Conservation (phyloP, 2,329 filamentous ascomycete species). For the Diaporthe citri region DNA sequence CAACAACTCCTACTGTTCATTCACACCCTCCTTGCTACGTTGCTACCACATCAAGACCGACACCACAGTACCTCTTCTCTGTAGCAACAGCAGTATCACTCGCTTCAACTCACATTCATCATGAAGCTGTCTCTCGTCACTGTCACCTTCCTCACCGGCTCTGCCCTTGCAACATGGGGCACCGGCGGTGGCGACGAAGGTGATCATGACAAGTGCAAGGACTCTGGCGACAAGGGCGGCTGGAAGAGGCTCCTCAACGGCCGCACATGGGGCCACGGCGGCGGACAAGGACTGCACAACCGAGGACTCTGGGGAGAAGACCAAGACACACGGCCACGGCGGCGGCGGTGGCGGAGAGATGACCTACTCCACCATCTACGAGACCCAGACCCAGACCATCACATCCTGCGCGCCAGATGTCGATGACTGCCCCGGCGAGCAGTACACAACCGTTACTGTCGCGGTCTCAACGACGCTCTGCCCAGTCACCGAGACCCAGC, state of each 20-base stretch:
- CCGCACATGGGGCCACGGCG: constrained; percentile 24
- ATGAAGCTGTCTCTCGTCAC: constrained; percentile 25
- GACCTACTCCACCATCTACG: constrained; percentile 54
- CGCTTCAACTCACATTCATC: not conserved
- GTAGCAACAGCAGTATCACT: not conserved
- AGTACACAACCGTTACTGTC: constrained; percentile 55
- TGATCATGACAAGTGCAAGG: constrained; percentile 9
- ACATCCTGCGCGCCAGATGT: constrained; percentile 65
- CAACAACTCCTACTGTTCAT: not conserved
- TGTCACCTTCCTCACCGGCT: constrained; percentile 2
- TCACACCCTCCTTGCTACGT: not conserved
- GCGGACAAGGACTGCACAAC: constrained; percentile 19
- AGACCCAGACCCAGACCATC: constrained; percentile 62
- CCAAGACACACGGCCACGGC: constrained; percentile 11
- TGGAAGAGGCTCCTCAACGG: constrained; percentile 29
- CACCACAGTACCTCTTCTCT: not conserved
- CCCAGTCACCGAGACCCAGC: constrained; percentile 46
- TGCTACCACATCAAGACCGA: not conserved
- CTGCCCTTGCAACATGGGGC: constrained; percentile 18
- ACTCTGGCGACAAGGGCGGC: constrained; percentile 15
- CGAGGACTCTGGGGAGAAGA: not conserved
- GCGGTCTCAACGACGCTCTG: constrained; percentile 60
- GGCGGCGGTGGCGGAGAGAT: not conserved
- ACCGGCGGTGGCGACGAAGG: not conserved
- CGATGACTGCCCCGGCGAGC: constrained; percentile 52